Conservation (phyloP, 75 land plant genomes). For the Larix kaempferi region DNA sequence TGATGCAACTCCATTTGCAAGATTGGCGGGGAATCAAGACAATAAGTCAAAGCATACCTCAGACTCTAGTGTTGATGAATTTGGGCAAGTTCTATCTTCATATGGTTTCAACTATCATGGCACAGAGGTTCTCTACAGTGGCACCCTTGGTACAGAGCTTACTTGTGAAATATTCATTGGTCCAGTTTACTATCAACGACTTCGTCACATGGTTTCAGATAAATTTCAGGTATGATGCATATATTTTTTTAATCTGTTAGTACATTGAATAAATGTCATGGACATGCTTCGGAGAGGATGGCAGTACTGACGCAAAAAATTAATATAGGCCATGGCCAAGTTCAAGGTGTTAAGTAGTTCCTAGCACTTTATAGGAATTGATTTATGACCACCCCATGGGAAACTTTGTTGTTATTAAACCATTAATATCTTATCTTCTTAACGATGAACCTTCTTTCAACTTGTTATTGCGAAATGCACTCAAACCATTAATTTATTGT, state of each 20-base stretch:
- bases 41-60: slow-evolving; percentile 15
- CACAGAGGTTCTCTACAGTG: slow-evolving; percentile 92
- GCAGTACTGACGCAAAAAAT: background rate
- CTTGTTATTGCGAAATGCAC: background rate
- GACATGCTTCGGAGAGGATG: background rate
- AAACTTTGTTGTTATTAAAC: background rate
- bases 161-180: slow-evolving; percentile 96
- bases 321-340: background rate
- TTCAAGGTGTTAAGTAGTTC: background rate
- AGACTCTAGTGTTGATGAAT: slow-evolving; percentile 52
- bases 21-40: slow-evolving; percentile 13
- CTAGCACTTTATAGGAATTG: background rate
- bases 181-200: slow-evolving; percentile 93
- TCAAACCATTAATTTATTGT: background rate
- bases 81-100: slow-evolving; percentile 50
- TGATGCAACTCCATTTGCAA: slow-evolving; percentile 89
- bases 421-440: background rate
- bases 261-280: background rate
- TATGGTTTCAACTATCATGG: slow-evolving; percentile 96
- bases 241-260: background rate
- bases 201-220: slow-evolving; percentile 99
- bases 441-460: background rate
- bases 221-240: slow-evolving; percentile 78
- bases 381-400: background rate
- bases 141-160: slow-evolving; percentile 86